Evolutionary conservation across 495 filamentous ascomycete species (phyloP).

Genomic region (Xylaria intraflava): DNA sequence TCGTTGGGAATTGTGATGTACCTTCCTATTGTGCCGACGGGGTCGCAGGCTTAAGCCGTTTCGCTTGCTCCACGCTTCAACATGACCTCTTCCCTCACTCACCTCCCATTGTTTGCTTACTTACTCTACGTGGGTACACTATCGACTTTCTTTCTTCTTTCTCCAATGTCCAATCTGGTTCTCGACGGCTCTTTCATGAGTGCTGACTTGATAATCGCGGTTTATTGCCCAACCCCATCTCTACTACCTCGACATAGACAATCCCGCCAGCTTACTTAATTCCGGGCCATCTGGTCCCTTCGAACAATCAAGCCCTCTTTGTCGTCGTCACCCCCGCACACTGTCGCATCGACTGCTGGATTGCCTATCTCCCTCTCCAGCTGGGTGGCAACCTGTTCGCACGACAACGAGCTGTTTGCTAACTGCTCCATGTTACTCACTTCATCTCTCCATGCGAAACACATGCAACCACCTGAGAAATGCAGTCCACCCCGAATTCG

Average conservation of each 20-base stretch:
- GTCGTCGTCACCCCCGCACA: conserved; percentile 15
- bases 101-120: too few relatives aligned
- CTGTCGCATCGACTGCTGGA: conserved; percentile 15
- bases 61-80: too few relatives aligned
- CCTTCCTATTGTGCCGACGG: too few relatives aligned
- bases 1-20: too few relatives aligned
- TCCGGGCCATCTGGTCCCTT: background rate
- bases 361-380: conserved; percentile 1
- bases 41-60: too few relatives aligned
- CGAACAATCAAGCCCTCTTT: conserved; percentile 3
- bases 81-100: too few relatives aligned
- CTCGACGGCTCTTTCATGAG: background rate
- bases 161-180: background rate
- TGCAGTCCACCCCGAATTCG: conserved; percentile 24
- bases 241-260: background rate
- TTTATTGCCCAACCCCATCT: background rate
- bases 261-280: background rate
- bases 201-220: background rate
- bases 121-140: too few relatives aligned
- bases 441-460: conserved; percentile 7
- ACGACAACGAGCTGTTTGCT: background rate
- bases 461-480: conserved; percentile 18
- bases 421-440: conserved; percentile 6
- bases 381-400: background rate
- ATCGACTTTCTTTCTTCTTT: background rate